These are phyloP conservation scores for Rhizoclosmatium sp. DNA, from an alignment of 192 early-diverging fungal genomes.

Conservation along the genomic window DNA sequence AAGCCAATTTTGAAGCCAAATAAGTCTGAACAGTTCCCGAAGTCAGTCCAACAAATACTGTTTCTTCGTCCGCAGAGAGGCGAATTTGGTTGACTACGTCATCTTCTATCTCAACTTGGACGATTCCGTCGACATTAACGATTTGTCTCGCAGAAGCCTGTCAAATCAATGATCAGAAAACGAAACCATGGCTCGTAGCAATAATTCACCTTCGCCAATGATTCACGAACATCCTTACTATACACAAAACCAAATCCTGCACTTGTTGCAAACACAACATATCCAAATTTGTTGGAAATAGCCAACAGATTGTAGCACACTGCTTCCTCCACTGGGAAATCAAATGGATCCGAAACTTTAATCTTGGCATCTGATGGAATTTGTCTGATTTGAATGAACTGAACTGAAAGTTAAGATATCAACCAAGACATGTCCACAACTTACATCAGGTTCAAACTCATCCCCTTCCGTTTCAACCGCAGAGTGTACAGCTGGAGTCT, in stretches of 20 bases:
- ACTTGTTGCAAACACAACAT: conserved; percentile 22
- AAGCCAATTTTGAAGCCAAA: not conserved
- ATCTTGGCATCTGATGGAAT: conserved; percentile 9
- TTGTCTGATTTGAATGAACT: conserved; percentile 24
- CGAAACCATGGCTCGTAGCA: not conserved
- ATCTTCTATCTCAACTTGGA: conserved; percentile 13
- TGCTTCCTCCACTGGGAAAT: not conserved
- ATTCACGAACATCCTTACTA: conserved; percentile 21
- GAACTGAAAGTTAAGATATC: not conserved
- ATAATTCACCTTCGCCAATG: conserved; percentile 11
- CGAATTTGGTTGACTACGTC: conserved; percentile 27
- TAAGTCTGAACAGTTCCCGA: not conserved
- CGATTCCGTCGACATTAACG: not conserved
- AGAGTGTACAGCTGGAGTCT: not conserved
- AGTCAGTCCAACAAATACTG: conserved; percentile 6
- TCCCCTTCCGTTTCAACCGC: not conserved
- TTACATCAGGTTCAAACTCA: not conserved
- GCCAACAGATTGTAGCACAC: conserved; percentile 27
- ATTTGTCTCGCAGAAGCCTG: conserved; percentile 16
- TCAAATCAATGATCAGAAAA: conserved; percentile 2
- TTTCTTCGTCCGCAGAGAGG: conserved; percentile 10
- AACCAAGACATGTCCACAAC: not conserved
- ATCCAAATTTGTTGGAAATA: conserved; percentile 36
- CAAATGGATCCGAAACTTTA: conserved; percentile 1
- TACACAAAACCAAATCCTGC: conserved; percentile 34